Evolutionary conservation across 1,284 basidiomycete species (phyloP), one percentile per base, ranked within the genome.

Genomic region (Mycena sp.): DNA sequence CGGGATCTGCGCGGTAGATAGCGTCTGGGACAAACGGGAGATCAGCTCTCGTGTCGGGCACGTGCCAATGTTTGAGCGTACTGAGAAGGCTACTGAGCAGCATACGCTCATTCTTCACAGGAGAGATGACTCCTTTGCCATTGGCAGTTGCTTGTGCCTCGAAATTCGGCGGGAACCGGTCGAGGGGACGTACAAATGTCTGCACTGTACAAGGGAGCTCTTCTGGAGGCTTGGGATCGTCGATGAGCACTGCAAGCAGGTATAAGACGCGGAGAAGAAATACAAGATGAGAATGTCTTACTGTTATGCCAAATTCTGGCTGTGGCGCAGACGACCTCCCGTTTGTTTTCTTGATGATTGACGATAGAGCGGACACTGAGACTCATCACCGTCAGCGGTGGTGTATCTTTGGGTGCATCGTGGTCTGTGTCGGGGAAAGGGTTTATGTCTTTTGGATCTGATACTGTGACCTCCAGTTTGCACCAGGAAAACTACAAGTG

Each of bases 161-260:
- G 65, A 99, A 97, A 29, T 90, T 90, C 0, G 87, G 81, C 2
- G 97, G 97, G 77, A 96, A 99, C 45, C 87, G 86, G 65, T 93
- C 93, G n/a, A 99, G 82, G 0, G 97, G 96, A 26, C 97, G 87
- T n/a, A 99, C 92, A 64, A 95, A 91, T 2, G 96, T 98, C 71
- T 92, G 91, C 0, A 94, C 89, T 0, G 86, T 86, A 68, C 93
- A 96, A 1, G 91, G 91, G 17, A 96, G 84, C 54, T 91, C 82
- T 69, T 97, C 94, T 0, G 95, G 94, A 10, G 95, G 94, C 0
- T 92, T 95, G 0, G 92, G 87, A 70, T 98, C 94, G 52, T 98
- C 96, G 67, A 98, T 88, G 71, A 89, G 85, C 69, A 91, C 94
- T 96, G 67, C 6, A 48, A 21, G 23, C 21, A 29, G 23, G 23